Evolutionary conservation across 2,329 filamentous ascomycete species (phyloP).

Genomic region (Colletotrichum magnum): DNA sequence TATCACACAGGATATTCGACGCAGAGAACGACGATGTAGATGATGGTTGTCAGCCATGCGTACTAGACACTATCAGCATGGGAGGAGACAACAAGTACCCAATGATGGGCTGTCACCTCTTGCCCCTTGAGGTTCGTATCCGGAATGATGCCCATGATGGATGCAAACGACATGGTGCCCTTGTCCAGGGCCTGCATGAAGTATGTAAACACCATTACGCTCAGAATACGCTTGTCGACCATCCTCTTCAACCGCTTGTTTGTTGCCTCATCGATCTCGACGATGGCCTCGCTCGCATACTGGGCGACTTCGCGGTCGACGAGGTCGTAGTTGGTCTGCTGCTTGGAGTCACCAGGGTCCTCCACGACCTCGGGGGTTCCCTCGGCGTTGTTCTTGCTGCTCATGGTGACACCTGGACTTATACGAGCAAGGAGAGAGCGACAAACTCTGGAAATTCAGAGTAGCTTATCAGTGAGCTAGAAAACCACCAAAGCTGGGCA

Average conservation of each 20-base stretch:
- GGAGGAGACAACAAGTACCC: no score
- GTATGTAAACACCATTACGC: constrained; percentile 66
- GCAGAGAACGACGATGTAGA: constrained; percentile 58
- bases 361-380: constrained; percentile 18
- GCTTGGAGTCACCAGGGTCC: constrained; percentile 14
- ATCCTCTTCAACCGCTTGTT: constrained; percentile 64
- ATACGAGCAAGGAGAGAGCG: no score
- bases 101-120: not conserved
- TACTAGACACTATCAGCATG: constrained; percentile 45
- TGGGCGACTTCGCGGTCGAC: constrained; percentile 33
- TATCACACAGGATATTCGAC: constrained; percentile 54
- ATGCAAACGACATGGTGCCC: constrained; percentile 46
- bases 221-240: constrained; percentile 63
- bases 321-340: constrained; percentile 30
- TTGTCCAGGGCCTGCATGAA: constrained; percentile 56
- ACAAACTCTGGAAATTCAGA: no score
- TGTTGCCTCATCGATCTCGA: constrained; percentile 63
- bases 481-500: not conserved
- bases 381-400: not conserved
- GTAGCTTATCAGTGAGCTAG: no score
- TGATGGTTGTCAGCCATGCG: constrained; percentile 53
- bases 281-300: constrained; percentile 39
- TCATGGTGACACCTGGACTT: constrained; percentile 3
- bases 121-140: constrained; percentile 53
- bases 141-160: constrained; percentile 46